A percentile compares a stretch with the other conserved stretches of the same genome.
These are phyloP conservation scores for Macrophomina pseudophaseolina DNA, from an alignment of 2,329 filamentous ascomycete genomes.

Conservation along the genomic window DNA sequence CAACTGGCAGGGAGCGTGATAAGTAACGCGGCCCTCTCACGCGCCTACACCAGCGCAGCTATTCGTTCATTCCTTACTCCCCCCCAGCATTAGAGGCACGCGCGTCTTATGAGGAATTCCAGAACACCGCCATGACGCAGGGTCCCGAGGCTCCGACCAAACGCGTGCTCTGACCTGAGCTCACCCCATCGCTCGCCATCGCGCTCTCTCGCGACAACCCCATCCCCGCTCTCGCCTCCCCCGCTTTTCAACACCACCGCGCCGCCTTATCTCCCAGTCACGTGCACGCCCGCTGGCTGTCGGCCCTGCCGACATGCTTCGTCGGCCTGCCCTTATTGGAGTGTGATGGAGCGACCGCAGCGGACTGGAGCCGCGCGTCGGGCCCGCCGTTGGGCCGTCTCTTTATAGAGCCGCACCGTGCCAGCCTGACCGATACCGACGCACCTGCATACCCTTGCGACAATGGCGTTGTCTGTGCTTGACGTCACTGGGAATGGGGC, in stretches of 20 bases:
- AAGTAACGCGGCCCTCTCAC: not conserved
- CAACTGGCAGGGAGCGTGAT: constrained; percentile 20
- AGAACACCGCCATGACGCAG: not conserved
- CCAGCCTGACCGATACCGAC: not conserved
- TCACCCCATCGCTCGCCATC: not conserved
- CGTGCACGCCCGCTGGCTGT: not conserved
- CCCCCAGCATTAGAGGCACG: too few species aligned
- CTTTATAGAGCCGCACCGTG: constrained; percentile 7
- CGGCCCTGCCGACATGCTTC: constrained; percentile 8
- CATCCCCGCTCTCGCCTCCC: not conserved
- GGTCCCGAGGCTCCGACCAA: not conserved
- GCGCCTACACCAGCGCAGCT: too few species aligned
- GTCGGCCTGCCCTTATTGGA: not conserved
- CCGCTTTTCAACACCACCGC: constrained; percentile 1
- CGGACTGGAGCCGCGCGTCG: constrained; percentile 1
- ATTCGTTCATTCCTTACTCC: too few species aligned
- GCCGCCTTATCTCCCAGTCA: constrained; percentile 17
- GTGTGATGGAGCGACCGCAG: not conserved
- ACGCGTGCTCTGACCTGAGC: constrained; percentile 2
- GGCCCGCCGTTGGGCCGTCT: constrained; percentile 1
- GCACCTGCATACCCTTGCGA: constrained; percentile 5
- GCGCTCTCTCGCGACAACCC: not conserved
- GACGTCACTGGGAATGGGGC: constrained; percentile 11
- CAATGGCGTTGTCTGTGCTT: constrained; percentile 10
- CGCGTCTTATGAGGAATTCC: not conserved